Evolutionary conservation across 2,329 filamentous ascomycete genomes (phyloP).

Genomic region (Phoma sp.): DNA sequence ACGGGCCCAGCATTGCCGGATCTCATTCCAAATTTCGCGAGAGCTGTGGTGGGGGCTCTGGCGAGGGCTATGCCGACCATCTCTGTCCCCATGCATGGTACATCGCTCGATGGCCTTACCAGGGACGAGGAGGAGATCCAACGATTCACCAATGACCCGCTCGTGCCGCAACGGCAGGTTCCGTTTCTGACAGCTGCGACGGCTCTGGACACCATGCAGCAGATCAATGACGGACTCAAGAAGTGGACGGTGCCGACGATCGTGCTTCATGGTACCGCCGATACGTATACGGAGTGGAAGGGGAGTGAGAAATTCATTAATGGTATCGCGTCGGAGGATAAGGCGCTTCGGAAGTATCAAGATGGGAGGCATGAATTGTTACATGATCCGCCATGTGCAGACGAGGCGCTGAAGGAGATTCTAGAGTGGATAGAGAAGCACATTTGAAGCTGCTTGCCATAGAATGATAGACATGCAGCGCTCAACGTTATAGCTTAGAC

Average conservation of each 20-base stretch:
- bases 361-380: constrained; percentile 16
- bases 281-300: constrained; percentile 15
- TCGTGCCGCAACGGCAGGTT: constrained; percentile 1
- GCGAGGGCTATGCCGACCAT: neutral
- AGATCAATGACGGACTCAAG: neutral
- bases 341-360: constrained; percentile 2
- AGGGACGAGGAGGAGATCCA: constrained; percentile 1
- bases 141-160: neutral
- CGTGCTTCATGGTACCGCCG: constrained; percentile 11
- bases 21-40: neutral
- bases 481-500: no score
- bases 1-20: neutral
- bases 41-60: neutral
- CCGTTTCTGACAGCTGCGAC: constrained; percentile 12
- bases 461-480: no score
- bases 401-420: constrained; percentile 3
- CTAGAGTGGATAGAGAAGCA: constrained; percentile 3
- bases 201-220: constrained; percentile 6
- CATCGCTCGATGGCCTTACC: constrained; percentile 3
- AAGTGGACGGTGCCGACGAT: constrained; percentile 9
- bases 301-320: constrained; percentile 7
- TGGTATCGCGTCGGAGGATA: constrained; percentile 2
- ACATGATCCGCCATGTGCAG: constrained; percentile 8
- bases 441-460: neutral
- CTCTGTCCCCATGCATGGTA: neutral